Conservation (phyloP, 305 asterid genomes). For the Fraxinus latifolia region DNA sequence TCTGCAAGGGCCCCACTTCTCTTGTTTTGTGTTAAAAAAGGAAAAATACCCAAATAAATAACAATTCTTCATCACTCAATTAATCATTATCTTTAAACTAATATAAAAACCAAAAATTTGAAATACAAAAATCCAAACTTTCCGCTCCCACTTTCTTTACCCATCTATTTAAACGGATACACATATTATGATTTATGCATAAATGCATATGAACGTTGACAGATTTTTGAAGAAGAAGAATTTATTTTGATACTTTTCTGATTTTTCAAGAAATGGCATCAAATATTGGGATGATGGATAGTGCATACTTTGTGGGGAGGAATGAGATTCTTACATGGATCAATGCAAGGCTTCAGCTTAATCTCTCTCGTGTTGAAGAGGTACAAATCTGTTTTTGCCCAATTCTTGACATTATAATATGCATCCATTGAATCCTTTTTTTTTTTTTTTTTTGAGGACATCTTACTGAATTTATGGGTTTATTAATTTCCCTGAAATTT, state of each 20-base stretch:
- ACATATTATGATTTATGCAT: background rate
- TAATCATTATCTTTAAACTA: conserved; percentile 1
- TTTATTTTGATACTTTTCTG: background rate
- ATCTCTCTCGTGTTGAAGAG: conserved; percentile 83
- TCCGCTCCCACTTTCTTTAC: conserved; percentile 25
- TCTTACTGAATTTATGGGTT: background rate
- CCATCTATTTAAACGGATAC: background rate
- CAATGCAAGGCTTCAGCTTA: conserved; percentile 74
- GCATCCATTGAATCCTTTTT: background rate
- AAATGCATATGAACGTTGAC: background rate
- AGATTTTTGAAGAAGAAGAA: conserved; percentile 5
- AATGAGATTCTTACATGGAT: conserved; percentile 85
- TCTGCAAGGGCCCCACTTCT: no score
- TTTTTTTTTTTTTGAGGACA: background rate
- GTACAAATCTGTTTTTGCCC: conserved; percentile 27
- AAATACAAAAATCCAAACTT: conserved; percentile 41
- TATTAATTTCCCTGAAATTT: background rate
- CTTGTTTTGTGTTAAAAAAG: no score
- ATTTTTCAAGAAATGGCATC: conserved; percentile 44
- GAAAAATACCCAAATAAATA: background rate
- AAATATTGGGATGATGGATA: conserved; percentile 87
- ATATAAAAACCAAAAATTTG: conserved; percentile 29
- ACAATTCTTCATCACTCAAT: conserved; percentile 6
- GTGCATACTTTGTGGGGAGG: conserved; percentile 90
- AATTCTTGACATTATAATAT: background rate